A percentile compares a stretch with the other conserved stretches of the same genome.
Evolutionary conservation across 2,329 filamentous ascomycete species (phyloP).

Genomic region (Cercospora canescens): DNA sequence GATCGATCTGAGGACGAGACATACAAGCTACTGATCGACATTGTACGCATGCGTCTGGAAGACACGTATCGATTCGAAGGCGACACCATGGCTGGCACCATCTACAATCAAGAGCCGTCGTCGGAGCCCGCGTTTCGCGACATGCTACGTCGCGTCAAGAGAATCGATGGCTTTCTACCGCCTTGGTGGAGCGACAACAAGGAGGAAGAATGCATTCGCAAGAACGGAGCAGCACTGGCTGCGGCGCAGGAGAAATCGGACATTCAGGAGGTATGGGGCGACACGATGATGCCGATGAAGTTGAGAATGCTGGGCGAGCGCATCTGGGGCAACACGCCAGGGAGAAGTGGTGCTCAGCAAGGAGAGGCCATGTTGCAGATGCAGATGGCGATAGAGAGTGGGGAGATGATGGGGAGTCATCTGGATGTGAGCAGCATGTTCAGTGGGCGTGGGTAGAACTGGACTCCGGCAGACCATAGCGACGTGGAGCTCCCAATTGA

Average conservation of each 20-base stretch:
- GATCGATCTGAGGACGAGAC: conserved; percentile 21
- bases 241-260: not conserved
- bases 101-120: conserved; percentile 1
- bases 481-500: not conserved
- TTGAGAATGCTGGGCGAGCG: conserved; percentile 15
- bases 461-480: not conserved
- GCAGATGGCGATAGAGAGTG: not conserved
- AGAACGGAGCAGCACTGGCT: conserved; percentile 17
- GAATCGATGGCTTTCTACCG: conserved; percentile 15
- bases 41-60: conserved; percentile 23
- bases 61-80: conserved; percentile 22
- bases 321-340: conserved; percentile 11
- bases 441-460: not conserved
- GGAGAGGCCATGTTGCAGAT: not conserved
- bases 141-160: conserved; percentile 17
- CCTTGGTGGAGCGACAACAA: conserved; percentile 21
- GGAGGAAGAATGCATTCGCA: conserved; percentile 16
- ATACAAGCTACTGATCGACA: conserved; percentile 29
- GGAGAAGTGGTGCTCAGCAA: not conserved
- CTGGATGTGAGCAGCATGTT: not conserved
- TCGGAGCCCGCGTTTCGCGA: conserved; percentile 18
- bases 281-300: conserved; percentile 14
- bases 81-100: conserved; percentile 16
- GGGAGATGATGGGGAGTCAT: conserved; percentile 1
- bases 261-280: conserved; percentile 22